phyloP scores from a whole-genome alignment of 2,329 filamentous ascomycete genomes.

The Coniochaeta prunicola region DNA sequence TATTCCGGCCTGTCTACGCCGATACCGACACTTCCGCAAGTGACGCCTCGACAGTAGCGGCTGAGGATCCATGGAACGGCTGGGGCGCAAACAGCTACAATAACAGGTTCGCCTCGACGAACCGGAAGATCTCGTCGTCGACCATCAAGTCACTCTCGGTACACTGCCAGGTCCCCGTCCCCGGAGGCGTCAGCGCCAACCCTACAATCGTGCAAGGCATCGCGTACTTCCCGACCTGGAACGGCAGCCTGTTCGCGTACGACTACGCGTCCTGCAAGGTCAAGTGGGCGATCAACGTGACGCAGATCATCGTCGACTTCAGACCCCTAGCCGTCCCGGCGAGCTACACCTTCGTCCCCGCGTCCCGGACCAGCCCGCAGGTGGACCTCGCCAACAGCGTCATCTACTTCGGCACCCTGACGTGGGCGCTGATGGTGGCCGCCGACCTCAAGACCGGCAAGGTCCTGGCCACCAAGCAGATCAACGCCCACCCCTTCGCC shows the following conservation, averaged over 20 bases:
- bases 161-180: slow-evolving; percentile 9
- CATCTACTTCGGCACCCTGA: slow-evolving; percentile 21
- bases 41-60: not conserved
- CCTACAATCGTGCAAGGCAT: slow-evolving; percentile 8
- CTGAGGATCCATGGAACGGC: slow-evolving; percentile 6
- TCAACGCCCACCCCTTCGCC: slow-evolving; percentile 18
- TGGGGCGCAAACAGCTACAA: slow-evolving; percentile 13
- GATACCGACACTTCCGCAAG: not conserved
- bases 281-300: slow-evolving; percentile 22
- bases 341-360: not conserved
- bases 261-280: slow-evolving; percentile 18
- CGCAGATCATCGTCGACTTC: slow-evolving; percentile 14
- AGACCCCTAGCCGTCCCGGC: not conserved
- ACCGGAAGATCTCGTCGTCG: slow-evolving; percentile 6
- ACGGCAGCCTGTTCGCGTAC: slow-evolving; percentile 21
- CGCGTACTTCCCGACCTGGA: slow-evolving; percentile 23
- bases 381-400: slow-evolving; percentile 12
- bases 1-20: not conserved
- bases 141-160: slow-evolving; percentile 6
- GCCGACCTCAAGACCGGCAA: slow-evolving; percentile 13
- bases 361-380: slow-evolving; percentile 11
- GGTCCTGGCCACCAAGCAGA: slow-evolving; percentile 13
- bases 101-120: slow-evolving; percentile 11
- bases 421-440: slow-evolving; percentile 19
- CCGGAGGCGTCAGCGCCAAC: slow-evolving; percentile 11